Evolutionary conservation across 2,329 filamentous ascomycete genomes (phyloP), one percentile per base, ranked within the genome.

Genomic region (Exophiala xenobiotica): DNA sequence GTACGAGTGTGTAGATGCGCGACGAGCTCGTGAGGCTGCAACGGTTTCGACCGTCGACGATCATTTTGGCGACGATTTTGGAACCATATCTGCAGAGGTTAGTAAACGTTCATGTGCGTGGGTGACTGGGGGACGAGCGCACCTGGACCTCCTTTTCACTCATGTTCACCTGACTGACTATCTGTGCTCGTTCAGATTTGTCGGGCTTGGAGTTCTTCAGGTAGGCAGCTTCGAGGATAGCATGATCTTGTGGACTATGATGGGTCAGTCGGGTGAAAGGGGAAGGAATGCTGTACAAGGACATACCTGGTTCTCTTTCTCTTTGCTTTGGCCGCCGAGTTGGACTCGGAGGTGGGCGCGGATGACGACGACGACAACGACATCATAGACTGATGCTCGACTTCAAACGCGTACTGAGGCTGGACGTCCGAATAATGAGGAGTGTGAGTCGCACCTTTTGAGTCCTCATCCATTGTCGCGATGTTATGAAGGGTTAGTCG

Each of bases 111-210:
- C 9, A 12, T 14, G 6, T 16, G 8, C 31, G 31, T 35, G 31
- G 8, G 5, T 14, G 3, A 6, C 5, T 16, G 5, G 31, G 18
- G 31, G 12, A 16, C 31, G 18, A 35, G 11, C 14, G 37, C 74
- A 96, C 92, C 83, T 96, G 92, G 29, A 96, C 90, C 75, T 96
- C 91, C 70, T 96, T 96, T 74, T 96, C 91, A 61, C 88, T 92
- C 58, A 97, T 78, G 19, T 88, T 87, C 55, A 96, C 90, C 70
- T 85, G 87, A 71, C 82, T 81, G 54, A 95, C 89, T 58, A 97
- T 90, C 52, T 86, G 85, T 40, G 88, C 79, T 73, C 92, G 88
- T 69, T 89, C 87, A 49, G 84, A 80, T 73, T 95, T 96, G 74
- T 96, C 91, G 26, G 92, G 92, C 70, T 96, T 96, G 5, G 89